Evolutionary conservation across 1,284 basidiomycete genomes (phyloP), one percentile per base, ranked within the genome.

Genomic region (Moesziomyces sp.): DNA sequence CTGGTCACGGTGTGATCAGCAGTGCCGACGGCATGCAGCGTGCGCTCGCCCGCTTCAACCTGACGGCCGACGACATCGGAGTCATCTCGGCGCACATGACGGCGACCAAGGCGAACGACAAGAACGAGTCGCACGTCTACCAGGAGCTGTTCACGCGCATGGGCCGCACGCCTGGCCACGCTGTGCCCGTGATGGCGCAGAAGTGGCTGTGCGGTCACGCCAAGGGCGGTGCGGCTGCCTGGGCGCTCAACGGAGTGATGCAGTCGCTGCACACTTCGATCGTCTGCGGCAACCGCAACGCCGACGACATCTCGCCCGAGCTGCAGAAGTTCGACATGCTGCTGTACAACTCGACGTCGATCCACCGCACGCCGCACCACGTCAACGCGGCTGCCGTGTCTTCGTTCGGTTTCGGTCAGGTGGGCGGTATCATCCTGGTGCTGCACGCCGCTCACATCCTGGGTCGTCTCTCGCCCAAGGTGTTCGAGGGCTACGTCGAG

Each of bases 371-470:
- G 2, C 68, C 74, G n/a, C 63, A 74, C 38, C 77, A 81, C 58
- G 69, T 80, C 63, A 76, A 81, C 61, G 78, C 75, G 16, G 79
- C 74, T 34, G 72, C 78, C 40, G 76, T 85, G 88, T 97, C 96
- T 4, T 97, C 94, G 19, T 99, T 99, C 87, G 97, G 97, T 80
- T 99, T 99, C 88, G 97, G 96, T 80, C 97, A 99, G 89, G 82
- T 83, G 13, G 97, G 96, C 72, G 97, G 96, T 69, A 93, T 91
- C 68, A 91, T 90, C 50, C 88, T 96, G 71, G 87, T 97, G 77
- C 85, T 99, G 59, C 91, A 99, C 86, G 94, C 97, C 52, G 92
- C 93, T 76, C 94, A 93, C 87, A 88, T 97, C 70, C 91, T 94
- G 75, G 96, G 91, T 55, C 88, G 92, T 14, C 86, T 98, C 46